Conservation (phyloP, 2,329 filamentous ascomycete genomes). For the Fusarium zealandicum region DNA sequence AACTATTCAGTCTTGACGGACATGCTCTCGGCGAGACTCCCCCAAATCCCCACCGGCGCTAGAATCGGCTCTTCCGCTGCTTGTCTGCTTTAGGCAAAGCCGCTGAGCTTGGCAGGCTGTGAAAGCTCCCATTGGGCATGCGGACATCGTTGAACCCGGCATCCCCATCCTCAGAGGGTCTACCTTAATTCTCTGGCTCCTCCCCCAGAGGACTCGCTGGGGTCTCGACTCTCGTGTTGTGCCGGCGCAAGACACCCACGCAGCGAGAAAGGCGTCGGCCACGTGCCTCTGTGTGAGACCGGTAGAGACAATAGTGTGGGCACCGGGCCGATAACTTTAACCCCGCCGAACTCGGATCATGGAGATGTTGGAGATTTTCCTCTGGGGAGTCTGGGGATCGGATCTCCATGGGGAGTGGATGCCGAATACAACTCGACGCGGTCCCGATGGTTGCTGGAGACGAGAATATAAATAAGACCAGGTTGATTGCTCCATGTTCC, state of each 20-base stretch:
- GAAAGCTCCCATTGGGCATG: background rate
- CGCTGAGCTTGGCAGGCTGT: background rate
- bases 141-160: background rate
- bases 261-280: background rate
- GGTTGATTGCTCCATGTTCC: no score
- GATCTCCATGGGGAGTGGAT: background rate
- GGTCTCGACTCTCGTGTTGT: background rate
- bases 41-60: background rate
- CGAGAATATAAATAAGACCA: no score
- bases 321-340: background rate
- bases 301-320: background rate
- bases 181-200: background rate
- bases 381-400: conserved; percentile 6
- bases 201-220: background rate
- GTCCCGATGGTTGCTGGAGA: background rate
- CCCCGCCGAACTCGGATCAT: background rate
- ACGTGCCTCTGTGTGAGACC: background rate
- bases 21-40: conserved; percentile 8
- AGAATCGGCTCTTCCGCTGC: background rate
- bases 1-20: background rate
- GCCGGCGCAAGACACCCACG: background rate
- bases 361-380: background rate
- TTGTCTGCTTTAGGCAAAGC: background rate
- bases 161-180: background rate
- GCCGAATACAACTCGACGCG: background rate